phyloP scores from a whole-genome alignment of 306 rosid genomes.

The Sophora flavescens region DNA sequence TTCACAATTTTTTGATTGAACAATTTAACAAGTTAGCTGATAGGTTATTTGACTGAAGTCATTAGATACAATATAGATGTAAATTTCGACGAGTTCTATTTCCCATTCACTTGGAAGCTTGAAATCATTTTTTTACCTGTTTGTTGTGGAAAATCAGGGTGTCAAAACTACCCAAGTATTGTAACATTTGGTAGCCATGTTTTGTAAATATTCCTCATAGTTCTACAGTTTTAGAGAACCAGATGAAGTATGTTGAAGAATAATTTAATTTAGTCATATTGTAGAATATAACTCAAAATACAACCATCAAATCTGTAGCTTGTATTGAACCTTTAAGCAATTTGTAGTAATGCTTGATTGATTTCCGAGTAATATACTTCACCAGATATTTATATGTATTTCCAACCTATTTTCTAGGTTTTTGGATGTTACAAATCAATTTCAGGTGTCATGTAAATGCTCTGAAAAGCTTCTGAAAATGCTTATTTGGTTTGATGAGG shows the following conservation, averaged over 20 bases:
- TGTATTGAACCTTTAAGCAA: neutral
- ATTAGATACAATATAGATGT: neutral
- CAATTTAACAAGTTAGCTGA: slow-evolving; percentile 23
- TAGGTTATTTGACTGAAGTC: slow-evolving; percentile 12
- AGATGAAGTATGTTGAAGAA: slow-evolving; percentile 1
- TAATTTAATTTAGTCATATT: slow-evolving; percentile 21
- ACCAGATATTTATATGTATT: neutral
- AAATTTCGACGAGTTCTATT: slow-evolving; percentile 1
- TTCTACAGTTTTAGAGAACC: slow-evolving; percentile 22
- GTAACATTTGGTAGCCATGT: neutral
- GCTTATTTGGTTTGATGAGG: neutral
- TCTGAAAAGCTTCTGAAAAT: slow-evolving; percentile 17
- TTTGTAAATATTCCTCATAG: neutral
- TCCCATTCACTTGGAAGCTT: slow-evolving; percentile 10
- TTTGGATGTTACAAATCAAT: neutral
- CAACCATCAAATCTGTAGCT: slow-evolving; percentile 18
- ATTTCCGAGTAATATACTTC: neutral
- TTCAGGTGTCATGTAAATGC: slow-evolving; percentile 30
- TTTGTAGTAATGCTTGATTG: neutral
- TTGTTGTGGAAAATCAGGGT: neutral
- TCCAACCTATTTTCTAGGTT: neutral
- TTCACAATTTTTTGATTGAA: slow-evolving; percentile 24
- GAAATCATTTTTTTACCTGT: neutral
- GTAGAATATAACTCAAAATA: slow-evolving; percentile 3
- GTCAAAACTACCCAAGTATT: slow-evolving; percentile 7